Evolutionary conservation across 169 alveolate genomes (phyloP).

Genomic region (Eimeria zaria): DNA sequence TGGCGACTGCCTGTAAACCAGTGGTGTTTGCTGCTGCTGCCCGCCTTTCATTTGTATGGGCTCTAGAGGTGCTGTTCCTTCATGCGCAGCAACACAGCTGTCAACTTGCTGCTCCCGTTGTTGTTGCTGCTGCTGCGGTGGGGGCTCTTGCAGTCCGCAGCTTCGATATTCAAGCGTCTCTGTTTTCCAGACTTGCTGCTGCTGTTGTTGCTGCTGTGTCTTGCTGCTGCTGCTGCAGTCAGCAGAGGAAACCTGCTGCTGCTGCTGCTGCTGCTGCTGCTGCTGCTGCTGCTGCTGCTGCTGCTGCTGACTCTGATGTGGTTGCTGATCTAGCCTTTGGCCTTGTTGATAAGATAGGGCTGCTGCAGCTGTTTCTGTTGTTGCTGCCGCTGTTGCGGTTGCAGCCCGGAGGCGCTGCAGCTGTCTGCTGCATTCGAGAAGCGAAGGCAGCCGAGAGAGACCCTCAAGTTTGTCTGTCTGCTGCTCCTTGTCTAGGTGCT

Average conservation of each 20-base stretch:
- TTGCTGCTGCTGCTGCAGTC: not conserved
- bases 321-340: not conserved
- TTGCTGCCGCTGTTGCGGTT: not conserved
- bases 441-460: conserved; percentile 48
- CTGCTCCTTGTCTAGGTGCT: conserved; percentile 43
- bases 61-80: not conserved
- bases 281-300: conserved; percentile 42
- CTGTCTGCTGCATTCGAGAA: not conserved
- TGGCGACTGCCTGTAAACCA: not conserved
- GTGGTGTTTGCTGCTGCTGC: conserved; percentile 21
- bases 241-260: not conserved
- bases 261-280: conserved; percentile 6
- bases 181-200: not conserved
- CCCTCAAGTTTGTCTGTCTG: conserved; percentile 58
- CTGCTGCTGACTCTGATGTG: conserved; percentile 2
- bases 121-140: not conserved
- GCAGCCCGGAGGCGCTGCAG: not conserved
- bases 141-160: not conserved
- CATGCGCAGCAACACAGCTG: not conserved
- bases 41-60: not conserved
- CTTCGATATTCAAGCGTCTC: not conserved
- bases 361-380: not conserved
- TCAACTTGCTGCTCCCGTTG: not conserved
- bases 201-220: not conserved
- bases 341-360: not conserved